phyloP scores from a whole-genome alignment of 1,284 basidiomycete species.

The Ganoderma multipileum region DNA sequence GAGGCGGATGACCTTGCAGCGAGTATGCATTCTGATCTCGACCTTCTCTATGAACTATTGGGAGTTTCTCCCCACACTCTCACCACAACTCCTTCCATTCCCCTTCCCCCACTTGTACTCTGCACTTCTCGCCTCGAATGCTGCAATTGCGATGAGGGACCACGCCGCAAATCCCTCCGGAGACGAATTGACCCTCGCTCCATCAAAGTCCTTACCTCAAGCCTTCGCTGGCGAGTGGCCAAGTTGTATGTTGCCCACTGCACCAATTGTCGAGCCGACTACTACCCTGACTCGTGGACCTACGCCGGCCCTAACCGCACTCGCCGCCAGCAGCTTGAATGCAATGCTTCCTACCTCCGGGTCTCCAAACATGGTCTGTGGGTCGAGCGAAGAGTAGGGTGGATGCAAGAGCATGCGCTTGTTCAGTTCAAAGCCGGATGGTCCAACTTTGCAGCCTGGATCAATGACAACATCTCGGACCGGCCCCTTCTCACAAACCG shows the following conservation, averaged over 20 bases:
- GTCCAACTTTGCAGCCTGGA: background rate
- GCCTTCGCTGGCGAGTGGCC: background rate
- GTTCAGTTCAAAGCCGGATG: background rate
- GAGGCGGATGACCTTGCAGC: background rate
- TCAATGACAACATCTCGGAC: background rate
- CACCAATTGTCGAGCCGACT: background rate
- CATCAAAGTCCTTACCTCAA: background rate
- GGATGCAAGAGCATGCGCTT: background rate
- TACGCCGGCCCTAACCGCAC: background rate
- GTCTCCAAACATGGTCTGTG: background rate
- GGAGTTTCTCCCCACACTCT: background rate
- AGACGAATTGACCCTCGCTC: background rate
- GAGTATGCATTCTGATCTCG: background rate
- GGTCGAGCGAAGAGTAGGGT: background rate
- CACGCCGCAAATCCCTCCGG: background rate
- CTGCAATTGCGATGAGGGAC: background rate
- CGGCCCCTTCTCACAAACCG: background rate
- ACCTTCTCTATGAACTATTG: background rate
- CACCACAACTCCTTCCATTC: background rate
- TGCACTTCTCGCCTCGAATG: background rate
- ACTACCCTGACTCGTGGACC: background rate
- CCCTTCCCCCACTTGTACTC: background rate
- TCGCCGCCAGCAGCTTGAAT: background rate
- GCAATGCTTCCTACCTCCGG: background rate
- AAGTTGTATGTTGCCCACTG: background rate